Conservation (phyloP, 2,329 filamentous ascomycete species). For the Periglandula ipomoeae region DNA sequence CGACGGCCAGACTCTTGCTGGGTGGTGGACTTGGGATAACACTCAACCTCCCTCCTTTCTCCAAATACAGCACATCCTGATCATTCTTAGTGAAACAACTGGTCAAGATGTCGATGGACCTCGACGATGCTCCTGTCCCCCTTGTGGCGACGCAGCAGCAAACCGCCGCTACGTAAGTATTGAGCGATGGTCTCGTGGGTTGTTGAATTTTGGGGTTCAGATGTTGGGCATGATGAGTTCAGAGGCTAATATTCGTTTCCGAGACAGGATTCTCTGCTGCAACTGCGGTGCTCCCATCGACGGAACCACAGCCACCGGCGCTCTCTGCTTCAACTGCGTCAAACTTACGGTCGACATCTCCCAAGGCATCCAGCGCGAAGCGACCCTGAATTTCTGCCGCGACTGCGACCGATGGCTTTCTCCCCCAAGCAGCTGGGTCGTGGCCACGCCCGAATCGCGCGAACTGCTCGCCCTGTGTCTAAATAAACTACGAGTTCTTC, state of each 20-base stretch:
- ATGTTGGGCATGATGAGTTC: background rate
- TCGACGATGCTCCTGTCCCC: slow-evolving; percentile 32
- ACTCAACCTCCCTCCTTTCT: slow-evolving; percentile 12
- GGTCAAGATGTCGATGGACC: slow-evolving; percentile 32
- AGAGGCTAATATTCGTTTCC: background rate
- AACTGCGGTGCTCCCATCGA: slow-evolving; percentile 96
- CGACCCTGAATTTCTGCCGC: slow-evolving; percentile 79
- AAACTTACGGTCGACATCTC: slow-evolving; percentile 93
- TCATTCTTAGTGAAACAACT: slow-evolving; percentile 8
- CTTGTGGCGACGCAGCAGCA: slow-evolving; percentile 24
- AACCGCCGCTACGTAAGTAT: slow-evolving; percentile 31
- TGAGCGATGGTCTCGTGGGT: too few species aligned
- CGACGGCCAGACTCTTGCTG: background rate
- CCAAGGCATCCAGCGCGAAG: slow-evolving; percentile 82
- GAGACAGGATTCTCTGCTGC: slow-evolving; percentile 70
- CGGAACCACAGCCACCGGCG: slow-evolving; percentile 75
- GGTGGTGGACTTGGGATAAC: background rate
- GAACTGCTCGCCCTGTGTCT: slow-evolving; percentile 89
- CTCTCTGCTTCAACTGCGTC: slow-evolving; percentile 92
- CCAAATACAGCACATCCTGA: slow-evolving; percentile 10
- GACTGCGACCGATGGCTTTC: slow-evolving; percentile 93
- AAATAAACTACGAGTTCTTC: slow-evolving; percentile 74
- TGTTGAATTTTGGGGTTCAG: too few species aligned
- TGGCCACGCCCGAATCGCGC: slow-evolving; percentile 76
- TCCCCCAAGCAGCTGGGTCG: slow-evolving; percentile 78